Evolutionary conservation across 441 rosid species (phyloP).

Genomic region (Metrosideros polymorpha): DNA sequence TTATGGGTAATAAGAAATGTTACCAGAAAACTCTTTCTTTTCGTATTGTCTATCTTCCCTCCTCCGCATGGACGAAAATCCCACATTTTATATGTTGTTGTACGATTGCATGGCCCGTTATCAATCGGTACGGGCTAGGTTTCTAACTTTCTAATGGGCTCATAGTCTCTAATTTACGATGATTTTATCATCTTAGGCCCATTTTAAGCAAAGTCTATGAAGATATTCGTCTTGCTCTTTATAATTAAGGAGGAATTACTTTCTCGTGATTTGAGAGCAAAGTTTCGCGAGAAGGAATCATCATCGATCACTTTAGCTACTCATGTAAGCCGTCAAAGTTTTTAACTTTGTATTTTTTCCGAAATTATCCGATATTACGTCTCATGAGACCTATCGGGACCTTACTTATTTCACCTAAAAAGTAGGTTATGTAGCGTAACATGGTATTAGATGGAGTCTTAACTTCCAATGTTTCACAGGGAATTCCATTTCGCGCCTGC

Average conservation of each 20-base stretch:
- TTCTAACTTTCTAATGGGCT: neutral
- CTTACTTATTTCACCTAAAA: neutral
- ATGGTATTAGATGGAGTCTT: accelerated
- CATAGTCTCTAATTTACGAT: neutral
- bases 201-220: neutral
- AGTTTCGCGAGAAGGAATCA: neutral
- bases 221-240: neutral
- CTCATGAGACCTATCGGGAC: neutral
- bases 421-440: accelerated
- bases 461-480: neutral
- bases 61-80: neutral
- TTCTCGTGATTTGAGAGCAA: neutral
- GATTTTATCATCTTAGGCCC: neutral
- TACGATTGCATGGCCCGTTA: neutral
- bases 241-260: neutral
- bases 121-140: neutral
- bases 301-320: neutral
- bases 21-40: neutral
- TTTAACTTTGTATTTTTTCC: neutral
- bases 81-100: neutral
- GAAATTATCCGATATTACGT: accelerated
- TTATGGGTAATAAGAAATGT: neutral
- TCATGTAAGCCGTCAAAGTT: neutral
- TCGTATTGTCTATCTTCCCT: neutral
- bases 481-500: neutral